phyloP scores from a whole-genome alignment of 2,329 filamentous ascomycete species.

The Clarireedia hainanense region DNA sequence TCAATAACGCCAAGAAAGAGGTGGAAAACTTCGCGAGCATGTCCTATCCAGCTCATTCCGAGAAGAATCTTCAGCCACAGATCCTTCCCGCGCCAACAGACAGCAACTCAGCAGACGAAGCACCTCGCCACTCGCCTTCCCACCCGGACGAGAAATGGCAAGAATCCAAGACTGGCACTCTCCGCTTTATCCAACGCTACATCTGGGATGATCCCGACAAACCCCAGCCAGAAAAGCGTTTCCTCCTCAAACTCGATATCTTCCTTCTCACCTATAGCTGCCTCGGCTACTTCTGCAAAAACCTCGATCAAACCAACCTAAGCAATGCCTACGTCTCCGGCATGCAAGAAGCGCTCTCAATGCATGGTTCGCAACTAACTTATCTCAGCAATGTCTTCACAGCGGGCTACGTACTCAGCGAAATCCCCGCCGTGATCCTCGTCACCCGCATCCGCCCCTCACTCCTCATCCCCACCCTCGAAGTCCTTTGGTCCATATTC shows the following conservation, averaged over 20 bases:
- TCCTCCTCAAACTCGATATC: conserved; percentile 43
- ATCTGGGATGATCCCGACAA: conserved; percentile 29
- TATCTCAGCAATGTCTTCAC: conserved; percentile 47
- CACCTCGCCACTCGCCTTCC: neutral
- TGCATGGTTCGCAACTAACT: conserved; percentile 48
- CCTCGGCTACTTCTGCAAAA: conserved; percentile 39
- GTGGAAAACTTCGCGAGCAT: neutral
- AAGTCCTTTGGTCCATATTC: conserved; percentile 22
- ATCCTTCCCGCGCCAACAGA: neutral
- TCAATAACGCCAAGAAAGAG: neutral
- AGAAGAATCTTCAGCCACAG: neutral
- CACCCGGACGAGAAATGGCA: conserved; percentile 12
- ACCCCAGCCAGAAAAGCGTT: conserved; percentile 33
- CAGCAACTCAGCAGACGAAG: neutral
- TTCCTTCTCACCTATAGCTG: conserved; percentile 39
- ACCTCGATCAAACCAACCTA: conserved; percentile 32
- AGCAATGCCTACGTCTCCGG: conserved; percentile 36
- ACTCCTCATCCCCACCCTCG: conserved; percentile 15
- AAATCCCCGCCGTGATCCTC: conserved; percentile 20
- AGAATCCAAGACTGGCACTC: conserved; percentile 9
- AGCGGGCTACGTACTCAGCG: conserved; percentile 23
- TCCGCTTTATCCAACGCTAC: conserved; percentile 17
- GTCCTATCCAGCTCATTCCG: neutral
- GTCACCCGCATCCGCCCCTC: conserved; percentile 22
- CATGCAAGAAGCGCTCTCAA: conserved; percentile 39